Percentiles rank a stretch among this genome's conserved stretches.
These are phyloP conservation scores for Fistulifera pelliculosa DNA, from an alignment of 108 stramenopile species.

Conservation along the genomic window DNA sequence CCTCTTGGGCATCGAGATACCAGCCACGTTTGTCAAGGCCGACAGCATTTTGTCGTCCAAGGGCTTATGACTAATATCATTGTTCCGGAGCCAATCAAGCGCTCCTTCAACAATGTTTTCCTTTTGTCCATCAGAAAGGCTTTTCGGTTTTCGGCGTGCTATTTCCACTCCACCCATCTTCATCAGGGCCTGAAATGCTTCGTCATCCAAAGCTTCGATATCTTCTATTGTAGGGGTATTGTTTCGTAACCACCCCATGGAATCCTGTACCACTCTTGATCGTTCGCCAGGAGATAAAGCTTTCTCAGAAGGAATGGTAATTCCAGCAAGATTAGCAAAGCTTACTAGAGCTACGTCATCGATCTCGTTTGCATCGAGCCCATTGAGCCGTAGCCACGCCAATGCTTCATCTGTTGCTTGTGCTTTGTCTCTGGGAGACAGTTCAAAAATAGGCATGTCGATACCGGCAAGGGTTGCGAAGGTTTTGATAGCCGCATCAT, in stretches of 20 bases:
- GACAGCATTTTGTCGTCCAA: slow-evolving; percentile 7
- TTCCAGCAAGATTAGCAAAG: slow-evolving; percentile 6
- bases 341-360: slow-evolving; percentile 5
- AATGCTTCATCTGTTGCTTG: slow-evolving; percentile 9
- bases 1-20: slow-evolving; percentile 4
- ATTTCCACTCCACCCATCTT: background rate
- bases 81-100: slow-evolving; percentile 21
- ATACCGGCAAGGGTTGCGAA: slow-evolving; percentile 8
- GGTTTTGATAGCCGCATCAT: slow-evolving; percentile 7
- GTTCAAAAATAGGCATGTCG: background rate
- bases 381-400: slow-evolving; percentile 20
- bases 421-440: slow-evolving; percentile 1
- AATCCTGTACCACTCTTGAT: slow-evolving; percentile 3
- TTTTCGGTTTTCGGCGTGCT: too few relatives aligned
- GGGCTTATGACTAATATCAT: slow-evolving; percentile 1
- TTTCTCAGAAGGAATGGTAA: background rate
- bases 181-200: background rate
- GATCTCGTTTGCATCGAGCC: slow-evolving; percentile 5
- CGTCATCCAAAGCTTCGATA: background rate
- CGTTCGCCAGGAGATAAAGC: background rate
- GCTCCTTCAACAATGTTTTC: slow-evolving; percentile 10
- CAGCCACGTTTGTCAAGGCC: slow-evolving; percentile 8
- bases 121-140: background rate
- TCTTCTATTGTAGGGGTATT: slow-evolving; percentile 6
- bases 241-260: slow-evolving; percentile 17